A percentile compares a stretch with the other conserved stretches of the same genome.
phyloP scores from a whole-genome alignment of 2,329 filamentous ascomycete species.

The Purpureocillium lavendulum region DNA sequence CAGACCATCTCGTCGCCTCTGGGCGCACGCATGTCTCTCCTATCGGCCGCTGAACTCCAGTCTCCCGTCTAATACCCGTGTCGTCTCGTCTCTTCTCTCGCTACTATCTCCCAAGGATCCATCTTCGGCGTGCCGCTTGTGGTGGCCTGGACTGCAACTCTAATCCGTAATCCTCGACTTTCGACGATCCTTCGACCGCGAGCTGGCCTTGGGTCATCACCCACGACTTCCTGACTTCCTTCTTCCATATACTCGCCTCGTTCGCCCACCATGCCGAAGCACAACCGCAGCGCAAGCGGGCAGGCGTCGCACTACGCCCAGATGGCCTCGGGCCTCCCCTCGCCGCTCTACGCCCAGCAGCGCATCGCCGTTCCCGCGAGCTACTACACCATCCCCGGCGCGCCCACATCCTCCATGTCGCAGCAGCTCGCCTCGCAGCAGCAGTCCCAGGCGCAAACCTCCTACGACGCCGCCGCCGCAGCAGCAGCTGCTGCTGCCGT shows the following conservation, averaged over 20 bases:
- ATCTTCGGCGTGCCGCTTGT: no score
- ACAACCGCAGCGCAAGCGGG: slow-evolving; percentile 30
- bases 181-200: slow-evolving; percentile 1
- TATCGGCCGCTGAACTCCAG: no score
- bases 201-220: slow-evolving; percentile 6
- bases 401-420: slow-evolving; percentile 22
- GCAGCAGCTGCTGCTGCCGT: no score
- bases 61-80: no score
- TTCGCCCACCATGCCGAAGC: slow-evolving; percentile 34
- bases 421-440: slow-evolving; percentile 12
- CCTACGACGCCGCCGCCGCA: neutral
- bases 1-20: slow-evolving; percentile 13
- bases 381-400: slow-evolving; percentile 30
- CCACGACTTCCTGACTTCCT: neutral
- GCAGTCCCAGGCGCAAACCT: slow-evolving; percentile 9
- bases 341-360: slow-evolving; percentile 33
- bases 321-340: slow-evolving; percentile 31
- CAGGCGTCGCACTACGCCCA: slow-evolving; percentile 20
- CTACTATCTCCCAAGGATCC: no score
- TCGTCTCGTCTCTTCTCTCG: no score
- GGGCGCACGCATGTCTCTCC: no score
- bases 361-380: slow-evolving; percentile 28
- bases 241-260: slow-evolving; percentile 7
- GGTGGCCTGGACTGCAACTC: no score
- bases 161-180: slow-evolving; percentile 10